phyloP scores from a whole-genome alignment of 305 asterid species.

The Withania somnifera region DNA sequence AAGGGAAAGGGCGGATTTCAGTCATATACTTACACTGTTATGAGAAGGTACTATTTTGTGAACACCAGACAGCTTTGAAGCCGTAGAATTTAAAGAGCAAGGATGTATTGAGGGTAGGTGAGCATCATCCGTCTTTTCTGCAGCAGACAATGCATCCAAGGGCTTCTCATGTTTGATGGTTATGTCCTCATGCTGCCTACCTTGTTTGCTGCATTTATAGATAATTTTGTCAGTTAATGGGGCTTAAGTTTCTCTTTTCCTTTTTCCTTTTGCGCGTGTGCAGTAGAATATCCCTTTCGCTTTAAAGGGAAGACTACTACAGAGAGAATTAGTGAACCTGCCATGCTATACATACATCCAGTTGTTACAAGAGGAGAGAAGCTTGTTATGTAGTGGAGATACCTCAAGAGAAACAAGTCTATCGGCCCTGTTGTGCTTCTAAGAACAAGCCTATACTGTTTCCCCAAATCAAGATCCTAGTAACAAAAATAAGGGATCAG shows the following conservation, averaged over 20 bases:
- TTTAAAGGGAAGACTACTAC: background rate
- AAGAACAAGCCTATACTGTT: constrained; percentile 44
- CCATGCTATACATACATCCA: background rate
- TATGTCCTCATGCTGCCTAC: constrained; percentile 19
- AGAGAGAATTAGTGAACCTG: background rate
- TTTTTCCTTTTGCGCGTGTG: background rate
- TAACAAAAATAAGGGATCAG: constrained; percentile 13
- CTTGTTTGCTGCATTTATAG: constrained; percentile 31
- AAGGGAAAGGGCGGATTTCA: background rate
- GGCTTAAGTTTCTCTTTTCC: background rate
- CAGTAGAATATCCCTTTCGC: background rate
- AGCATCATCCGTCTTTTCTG: constrained; percentile 10
- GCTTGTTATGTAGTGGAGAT: background rate
- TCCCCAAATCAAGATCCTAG: constrained; percentile 35
- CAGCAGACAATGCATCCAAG: constrained; percentile 22
- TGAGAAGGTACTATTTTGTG: constrained; percentile 49
- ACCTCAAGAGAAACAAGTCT: constrained; percentile 60
- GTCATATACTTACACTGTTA: constrained; percentile 38
- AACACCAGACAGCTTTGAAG: constrained; percentile 22
- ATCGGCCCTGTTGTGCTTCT: constrained; percentile 71
- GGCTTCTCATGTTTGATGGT: constrained; percentile 26
- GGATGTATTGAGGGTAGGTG: constrained; percentile 5
- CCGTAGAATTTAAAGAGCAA: constrained; percentile 16
- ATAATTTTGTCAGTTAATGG: background rate
- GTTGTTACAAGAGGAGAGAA: background rate